Percentiles rank a stretch among this genome's conserved stretches.
These are phyloP conservation scores for Boletus coccyginus DNA, from an alignment of 768 basidiomycete genomes.

Conservation along the genomic window DNA sequence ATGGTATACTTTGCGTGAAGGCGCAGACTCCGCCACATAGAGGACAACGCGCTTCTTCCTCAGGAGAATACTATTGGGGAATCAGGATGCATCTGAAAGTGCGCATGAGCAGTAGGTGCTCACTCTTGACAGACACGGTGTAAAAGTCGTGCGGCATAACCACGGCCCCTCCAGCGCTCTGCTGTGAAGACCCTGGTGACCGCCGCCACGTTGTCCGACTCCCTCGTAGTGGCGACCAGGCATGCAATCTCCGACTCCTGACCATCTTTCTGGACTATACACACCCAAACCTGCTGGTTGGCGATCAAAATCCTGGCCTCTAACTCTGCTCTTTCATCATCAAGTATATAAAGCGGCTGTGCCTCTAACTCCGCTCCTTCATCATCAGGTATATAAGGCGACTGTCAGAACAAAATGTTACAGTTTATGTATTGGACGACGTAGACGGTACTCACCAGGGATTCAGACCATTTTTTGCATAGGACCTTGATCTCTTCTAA, in stretches of 20 bases:
- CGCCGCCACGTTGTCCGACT: constrained; percentile 52
- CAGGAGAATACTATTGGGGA: constrained; percentile 29
- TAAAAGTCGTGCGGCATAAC: constrained; percentile 62
- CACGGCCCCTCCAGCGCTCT: constrained; percentile 45
- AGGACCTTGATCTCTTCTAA: no score
- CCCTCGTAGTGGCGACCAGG: constrained; percentile 67
- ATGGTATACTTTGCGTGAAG: constrained; percentile 22
- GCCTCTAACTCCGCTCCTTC: no score
- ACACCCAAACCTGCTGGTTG: constrained; percentile 57
- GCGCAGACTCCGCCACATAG: constrained; percentile 49
- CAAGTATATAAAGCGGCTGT: no score
- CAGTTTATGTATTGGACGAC: no score
- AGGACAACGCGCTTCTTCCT: constrained; percentile 43
- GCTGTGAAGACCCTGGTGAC: constrained; percentile 75
- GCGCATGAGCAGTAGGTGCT: constrained; percentile 17
- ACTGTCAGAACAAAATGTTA: no score
- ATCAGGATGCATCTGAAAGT: constrained; percentile 1
- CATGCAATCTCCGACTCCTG: constrained; percentile 48
- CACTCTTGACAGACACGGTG: constrained; percentile 55
- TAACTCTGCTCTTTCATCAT: constrained; percentile 35
- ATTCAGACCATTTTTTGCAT: no score
- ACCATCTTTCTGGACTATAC: constrained; percentile 33
- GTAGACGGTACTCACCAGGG: no score
- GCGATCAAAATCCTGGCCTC: constrained; percentile 54
- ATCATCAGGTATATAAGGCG: no score